A percentile compares a stretch with the other conserved stretches of the same genome.
These are phyloP conservation scores for Olyra latifolia DNA, from an alignment of 176 grass and related monocot genomes.

Conservation along the genomic window DNA sequence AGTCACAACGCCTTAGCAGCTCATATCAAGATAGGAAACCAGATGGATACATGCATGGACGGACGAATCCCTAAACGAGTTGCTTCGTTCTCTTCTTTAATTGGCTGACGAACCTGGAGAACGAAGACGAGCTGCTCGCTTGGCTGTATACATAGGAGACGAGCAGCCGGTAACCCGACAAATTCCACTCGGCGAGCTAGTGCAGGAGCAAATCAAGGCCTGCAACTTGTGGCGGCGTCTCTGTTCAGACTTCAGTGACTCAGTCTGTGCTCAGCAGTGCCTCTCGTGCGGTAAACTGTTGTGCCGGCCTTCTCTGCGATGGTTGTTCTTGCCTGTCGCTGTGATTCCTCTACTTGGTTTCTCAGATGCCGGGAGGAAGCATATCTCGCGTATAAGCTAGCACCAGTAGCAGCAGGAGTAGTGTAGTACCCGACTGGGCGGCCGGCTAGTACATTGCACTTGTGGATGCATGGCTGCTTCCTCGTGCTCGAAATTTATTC, in stretches of 20 bases:
- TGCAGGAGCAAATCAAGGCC: neutral
- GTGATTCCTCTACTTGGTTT: neutral
- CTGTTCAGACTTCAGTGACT: too few species aligned
- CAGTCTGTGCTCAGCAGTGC: neutral
- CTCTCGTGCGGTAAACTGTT: neutral
- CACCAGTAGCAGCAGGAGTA: neutral
- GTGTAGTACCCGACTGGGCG: neutral
- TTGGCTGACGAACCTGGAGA: neutral
- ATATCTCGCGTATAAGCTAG: neutral
- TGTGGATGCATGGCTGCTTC: neutral
- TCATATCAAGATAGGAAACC: neutral
- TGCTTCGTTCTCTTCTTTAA: neutral
- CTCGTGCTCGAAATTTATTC: neutral
- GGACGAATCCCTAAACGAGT: neutral
- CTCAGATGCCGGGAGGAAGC: neutral
- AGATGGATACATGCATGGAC: neutral
- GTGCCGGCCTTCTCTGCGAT: too few species aligned
- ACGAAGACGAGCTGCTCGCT: neutral
- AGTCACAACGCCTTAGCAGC: neutral
- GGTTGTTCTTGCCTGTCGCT: neutral
- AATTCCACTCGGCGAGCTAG: neutral
- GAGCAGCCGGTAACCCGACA: neutral
- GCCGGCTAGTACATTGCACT: neutral
- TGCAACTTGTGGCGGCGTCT: neutral
- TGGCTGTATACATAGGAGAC: too few species aligned